A percentile compares a stretch with the other conserved stretches of the same genome.
Evolutionary conservation across 768 basidiomycete genomes (phyloP).

Genomic region (Agrocybe pediades): DNA sequence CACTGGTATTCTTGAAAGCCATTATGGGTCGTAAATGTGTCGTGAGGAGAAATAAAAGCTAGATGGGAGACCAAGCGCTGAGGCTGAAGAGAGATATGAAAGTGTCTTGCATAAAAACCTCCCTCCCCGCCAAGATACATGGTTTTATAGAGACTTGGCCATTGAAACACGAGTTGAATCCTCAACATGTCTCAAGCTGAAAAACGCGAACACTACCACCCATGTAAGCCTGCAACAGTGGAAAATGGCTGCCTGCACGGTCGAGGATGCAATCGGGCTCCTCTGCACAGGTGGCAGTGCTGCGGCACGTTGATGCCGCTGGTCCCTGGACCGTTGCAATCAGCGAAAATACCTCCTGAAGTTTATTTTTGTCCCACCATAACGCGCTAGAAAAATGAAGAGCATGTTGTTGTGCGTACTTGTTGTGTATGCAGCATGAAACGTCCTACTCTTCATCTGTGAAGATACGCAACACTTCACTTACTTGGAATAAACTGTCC

Average conservation of each 20-base stretch:
- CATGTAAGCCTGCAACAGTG: background rate
- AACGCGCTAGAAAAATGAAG: background rate
- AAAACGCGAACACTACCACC: background rate
- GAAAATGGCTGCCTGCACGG: background rate
- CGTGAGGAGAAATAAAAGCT: conserved; percentile 4
- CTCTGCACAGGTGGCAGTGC: background rate
- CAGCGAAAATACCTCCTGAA: background rate
- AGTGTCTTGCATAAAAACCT: background rate
- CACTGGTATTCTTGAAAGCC: conserved; percentile 12
- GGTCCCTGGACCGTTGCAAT: background rate
- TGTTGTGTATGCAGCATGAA: too few species aligned
- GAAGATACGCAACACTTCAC: too few species aligned
- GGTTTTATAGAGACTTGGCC: background rate
- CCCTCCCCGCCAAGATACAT: background rate
- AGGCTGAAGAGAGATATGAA: background rate
- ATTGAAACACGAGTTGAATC: too few species aligned
- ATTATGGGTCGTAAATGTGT: conserved; percentile 10
- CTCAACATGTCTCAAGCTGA: too few species aligned
- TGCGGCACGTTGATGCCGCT: background rate
- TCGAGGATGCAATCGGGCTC: background rate
- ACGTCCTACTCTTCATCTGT: too few species aligned
- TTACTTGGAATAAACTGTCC: too few species aligned
- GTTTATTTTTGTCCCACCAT: background rate
- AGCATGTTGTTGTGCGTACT: background rate
- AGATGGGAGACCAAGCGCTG: background rate